A percentile compares a stretch with the other conserved stretches of the same genome.
phyloP scores from a whole-genome alignment of 495 filamentous ascomycete species.

The Trichocladium uniseriatum region DNA sequence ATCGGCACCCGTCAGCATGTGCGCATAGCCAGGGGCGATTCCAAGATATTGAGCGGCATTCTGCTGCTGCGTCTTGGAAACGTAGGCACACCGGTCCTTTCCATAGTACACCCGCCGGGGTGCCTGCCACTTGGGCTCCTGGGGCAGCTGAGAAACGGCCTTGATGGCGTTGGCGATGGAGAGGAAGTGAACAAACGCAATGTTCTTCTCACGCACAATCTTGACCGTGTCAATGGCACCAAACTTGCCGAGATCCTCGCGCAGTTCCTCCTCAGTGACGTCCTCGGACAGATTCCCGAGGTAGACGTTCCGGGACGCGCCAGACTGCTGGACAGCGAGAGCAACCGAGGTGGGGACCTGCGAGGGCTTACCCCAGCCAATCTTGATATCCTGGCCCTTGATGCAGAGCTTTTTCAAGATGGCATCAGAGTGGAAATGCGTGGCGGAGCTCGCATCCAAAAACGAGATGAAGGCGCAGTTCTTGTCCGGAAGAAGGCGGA shows the following conservation, averaged over 20 bases:
- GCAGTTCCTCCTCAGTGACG: constrained; percentile 79
- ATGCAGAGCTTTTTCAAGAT: constrained; percentile 98
- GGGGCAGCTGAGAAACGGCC: constrained; percentile 91
- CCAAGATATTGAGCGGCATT: constrained; percentile 97
- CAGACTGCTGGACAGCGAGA: constrained; percentile 91
- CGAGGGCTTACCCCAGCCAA: constrained; percentile 97
- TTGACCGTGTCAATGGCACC: constrained; percentile 95
- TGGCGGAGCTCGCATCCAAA: constrained; percentile 90
- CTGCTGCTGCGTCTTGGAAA: constrained; percentile 99
- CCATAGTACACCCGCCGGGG: constrained; percentile 95
- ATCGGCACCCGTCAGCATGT: constrained; percentile 90
- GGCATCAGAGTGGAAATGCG: constrained; percentile 97
- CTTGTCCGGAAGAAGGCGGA: constrained; percentile 92
- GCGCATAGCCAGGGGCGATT: constrained; percentile 94
- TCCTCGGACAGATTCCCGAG: constrained; percentile 90
- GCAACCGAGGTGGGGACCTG: constrained; percentile 97
- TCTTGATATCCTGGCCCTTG: constrained; percentile 97
- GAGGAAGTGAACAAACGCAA: constrained; percentile 96
- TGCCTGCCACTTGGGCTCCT: constrained; percentile 93
- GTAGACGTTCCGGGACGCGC: constrained; percentile 97
- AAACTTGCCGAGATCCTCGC: constrained; percentile 94
- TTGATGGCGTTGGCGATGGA: constrained; percentile 98
- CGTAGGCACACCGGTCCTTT: constrained; percentile 95
- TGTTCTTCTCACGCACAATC: constrained; percentile 95
- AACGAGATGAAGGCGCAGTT: constrained; percentile 99